Evolutionary conservation across 2,329 filamentous ascomycete species (phyloP).

Genomic region (Fusarium buharicum): DNA sequence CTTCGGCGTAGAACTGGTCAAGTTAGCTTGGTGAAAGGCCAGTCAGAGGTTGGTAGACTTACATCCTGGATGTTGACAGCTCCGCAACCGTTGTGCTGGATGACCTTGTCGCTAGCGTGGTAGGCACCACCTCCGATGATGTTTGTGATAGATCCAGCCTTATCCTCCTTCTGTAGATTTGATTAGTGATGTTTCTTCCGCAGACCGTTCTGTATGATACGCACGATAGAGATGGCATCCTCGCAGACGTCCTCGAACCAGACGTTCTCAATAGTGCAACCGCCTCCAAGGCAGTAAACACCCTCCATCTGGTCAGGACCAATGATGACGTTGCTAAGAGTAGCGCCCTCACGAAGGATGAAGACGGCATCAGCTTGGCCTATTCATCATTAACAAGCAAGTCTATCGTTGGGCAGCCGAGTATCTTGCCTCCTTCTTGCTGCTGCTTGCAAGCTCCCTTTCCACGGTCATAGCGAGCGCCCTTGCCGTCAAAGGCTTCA

Average conservation of each 20-base stretch:
- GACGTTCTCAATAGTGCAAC: conserved; percentile 49
- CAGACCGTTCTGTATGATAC: not conserved
- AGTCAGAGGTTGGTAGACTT: too few relatives aligned
- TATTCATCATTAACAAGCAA: not conserved
- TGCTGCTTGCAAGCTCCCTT: conserved; percentile 49
- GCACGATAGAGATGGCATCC: conserved; percentile 41
- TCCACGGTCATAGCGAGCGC: conserved; percentile 50
- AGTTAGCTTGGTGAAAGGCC: too few relatives aligned
- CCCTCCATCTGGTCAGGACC: conserved; percentile 33
- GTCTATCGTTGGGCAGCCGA: fast-evolving
- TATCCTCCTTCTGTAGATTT: not conserved
- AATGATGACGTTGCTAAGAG: conserved; percentile 41
- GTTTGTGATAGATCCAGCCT: not conserved
- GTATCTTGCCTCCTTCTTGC: conserved; percentile 51
- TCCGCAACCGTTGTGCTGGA: conserved; percentile 49
- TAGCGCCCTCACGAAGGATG: conserved; percentile 33
- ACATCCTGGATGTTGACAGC: conserved; percentile 3
- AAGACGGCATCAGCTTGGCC: conserved; percentile 27
- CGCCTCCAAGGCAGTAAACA: conserved; percentile 43
- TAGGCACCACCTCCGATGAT: conserved; percentile 50
- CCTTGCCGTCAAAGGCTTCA: conserved; percentile 45
- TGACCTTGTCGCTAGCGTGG: conserved; percentile 52
- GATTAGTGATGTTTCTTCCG: not conserved
- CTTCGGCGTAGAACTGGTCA: conserved; percentile 8
- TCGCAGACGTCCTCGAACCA: conserved; percentile 54